Conservation (phyloP, 1,284 basidiomycete species). For the Inonotus obliquus region DNA sequence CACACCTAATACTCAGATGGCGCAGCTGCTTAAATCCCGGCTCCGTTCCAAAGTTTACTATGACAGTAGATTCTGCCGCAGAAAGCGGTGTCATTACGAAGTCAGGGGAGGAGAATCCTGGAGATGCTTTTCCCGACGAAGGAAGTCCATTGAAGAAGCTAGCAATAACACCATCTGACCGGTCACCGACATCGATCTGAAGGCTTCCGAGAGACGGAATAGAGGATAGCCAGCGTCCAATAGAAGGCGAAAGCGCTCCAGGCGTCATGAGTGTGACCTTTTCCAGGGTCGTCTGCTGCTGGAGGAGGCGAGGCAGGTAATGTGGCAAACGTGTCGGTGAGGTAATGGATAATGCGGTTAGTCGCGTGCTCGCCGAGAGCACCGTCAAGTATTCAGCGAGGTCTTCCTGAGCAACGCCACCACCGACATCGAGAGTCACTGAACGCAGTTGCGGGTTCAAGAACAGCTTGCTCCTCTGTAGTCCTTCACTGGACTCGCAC, state of each 20-base stretch:
- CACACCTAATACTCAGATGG: constrained; percentile 47
- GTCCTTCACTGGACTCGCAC: constrained; percentile 55
- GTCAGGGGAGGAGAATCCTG: constrained; percentile 62
- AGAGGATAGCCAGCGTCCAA: constrained; percentile 65
- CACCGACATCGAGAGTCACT: constrained; percentile 56
- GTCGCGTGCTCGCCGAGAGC: constrained; percentile 52
- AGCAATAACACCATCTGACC: constrained; percentile 61
- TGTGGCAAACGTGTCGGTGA: constrained; percentile 65
- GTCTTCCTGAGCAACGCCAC: constrained; percentile 43
- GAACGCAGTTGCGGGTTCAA: constrained; percentile 53
- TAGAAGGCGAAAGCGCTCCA: constrained; percentile 56
- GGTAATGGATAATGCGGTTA: constrained; percentile 62
- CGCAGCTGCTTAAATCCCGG: constrained; percentile 51
- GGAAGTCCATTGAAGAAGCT: constrained; percentile 68
- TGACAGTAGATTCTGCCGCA: constrained; percentile 43
- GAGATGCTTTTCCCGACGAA: constrained; percentile 36
- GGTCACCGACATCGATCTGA: constrained; percentile 64
- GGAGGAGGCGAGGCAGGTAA: constrained; percentile 58
- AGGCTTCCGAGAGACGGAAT: constrained; percentile 55
- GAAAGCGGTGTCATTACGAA: constrained; percentile 63
- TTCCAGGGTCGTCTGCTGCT: constrained; percentile 53
- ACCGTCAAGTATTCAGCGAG: constrained; percentile 57
- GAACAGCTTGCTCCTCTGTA: constrained; percentile 61
- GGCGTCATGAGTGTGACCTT: constrained; percentile 62
- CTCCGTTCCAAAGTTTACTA: constrained; percentile 24